Percentiles rank a stretch among this genome's conserved stretches.
These are phyloP conservation scores for Tieghemiomyces parasiticus DNA, from an alignment of 192 early-diverging fungal species.

Conservation along the genomic window DNA sequence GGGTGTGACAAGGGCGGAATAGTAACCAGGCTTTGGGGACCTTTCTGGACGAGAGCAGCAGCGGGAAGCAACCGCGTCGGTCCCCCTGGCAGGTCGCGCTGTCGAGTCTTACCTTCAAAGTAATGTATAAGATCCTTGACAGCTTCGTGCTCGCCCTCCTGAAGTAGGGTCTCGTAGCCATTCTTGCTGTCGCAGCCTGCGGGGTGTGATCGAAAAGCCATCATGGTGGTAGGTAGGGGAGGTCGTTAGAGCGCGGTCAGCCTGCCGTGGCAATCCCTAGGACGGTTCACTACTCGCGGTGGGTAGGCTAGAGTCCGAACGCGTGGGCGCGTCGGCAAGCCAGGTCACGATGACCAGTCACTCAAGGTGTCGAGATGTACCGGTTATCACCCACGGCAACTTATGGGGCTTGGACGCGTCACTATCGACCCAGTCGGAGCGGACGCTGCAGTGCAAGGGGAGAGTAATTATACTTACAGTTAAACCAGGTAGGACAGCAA, in stretches of 20 bases:
- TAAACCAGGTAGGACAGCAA: constrained; percentile 5
- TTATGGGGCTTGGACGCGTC: background rate
- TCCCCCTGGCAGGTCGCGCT: too few species aligned
- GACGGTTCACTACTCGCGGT: background rate
- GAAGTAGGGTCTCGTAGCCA: constrained; percentile 42
- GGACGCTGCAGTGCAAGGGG: background rate
- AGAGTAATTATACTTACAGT: background rate
- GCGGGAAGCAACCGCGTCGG: too few species aligned
- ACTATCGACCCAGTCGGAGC: background rate
- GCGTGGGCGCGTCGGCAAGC: background rate
- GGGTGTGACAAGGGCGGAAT: too few species aligned
- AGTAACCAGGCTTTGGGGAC: too few species aligned
- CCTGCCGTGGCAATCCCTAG: background rate
- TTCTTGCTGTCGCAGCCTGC: constrained; percentile 5
- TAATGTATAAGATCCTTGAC: constrained; percentile 47
- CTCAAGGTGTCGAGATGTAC: background rate
- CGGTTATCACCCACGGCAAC: too few species aligned
- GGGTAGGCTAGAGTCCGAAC: background rate
- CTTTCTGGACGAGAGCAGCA: too few species aligned
- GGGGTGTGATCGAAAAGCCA: background rate
- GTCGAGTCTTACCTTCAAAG: constrained; percentile 36
- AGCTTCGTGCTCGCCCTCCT: constrained; percentile 54
- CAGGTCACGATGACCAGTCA: background rate
- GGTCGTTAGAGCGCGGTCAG: too few species aligned
- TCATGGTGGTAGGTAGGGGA: too few species aligned